Base-by-base conservation (phyloP, 768 basidiomycete genomes). In the Leccinum ochraceum region DNA sequence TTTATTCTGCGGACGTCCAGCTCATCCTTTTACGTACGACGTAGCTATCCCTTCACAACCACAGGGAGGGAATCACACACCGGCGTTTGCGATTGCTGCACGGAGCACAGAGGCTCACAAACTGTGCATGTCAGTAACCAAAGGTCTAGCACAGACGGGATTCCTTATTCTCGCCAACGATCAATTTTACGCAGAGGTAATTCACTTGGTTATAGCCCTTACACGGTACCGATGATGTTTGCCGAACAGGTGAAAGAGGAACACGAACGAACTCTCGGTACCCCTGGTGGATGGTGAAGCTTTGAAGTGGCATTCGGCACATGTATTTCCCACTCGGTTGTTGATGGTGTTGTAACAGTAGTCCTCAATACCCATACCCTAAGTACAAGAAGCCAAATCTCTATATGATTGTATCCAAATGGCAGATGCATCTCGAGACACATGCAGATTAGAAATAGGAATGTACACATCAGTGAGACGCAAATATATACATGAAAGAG, bases 61-160 rank as follows among this genome's bases (percentile, higher is more conserved):
- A 7, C 76, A 81, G 54, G 89, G 89, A 46, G 86, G 86, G n/a
- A 92, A 92, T 67, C 90, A 92, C 66, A 90, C 90, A 1, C 78
- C 84, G 10, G 82, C 78, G 4, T 92, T 92, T 70, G 76, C 87
- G 20, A 73, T 76, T 56, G 79, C 90, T 26, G 86, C 89, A 28
- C 77, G 78, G 30, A 85, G 81, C 48, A 67, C 75, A 44, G 83
- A 84, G 61, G 90, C 90, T 14, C 90, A 92, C 67, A 77, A 78
- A 50, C 78, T 79, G 22, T 83, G 83, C 32, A 80, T 92, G 70
- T 68, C 72, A 8, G 75, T 85, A 30, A 78, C 83, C 34, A 88
- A 87, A 65, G 86, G 80, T 22, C 72, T 92, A 37, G 88, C 90
- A 3, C 74, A 81, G 59, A 85, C 83, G 3, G 87, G 83, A 1